Conservation (phyloP, 805 yeast species). For the Jamesozyma lodderae region DNA sequence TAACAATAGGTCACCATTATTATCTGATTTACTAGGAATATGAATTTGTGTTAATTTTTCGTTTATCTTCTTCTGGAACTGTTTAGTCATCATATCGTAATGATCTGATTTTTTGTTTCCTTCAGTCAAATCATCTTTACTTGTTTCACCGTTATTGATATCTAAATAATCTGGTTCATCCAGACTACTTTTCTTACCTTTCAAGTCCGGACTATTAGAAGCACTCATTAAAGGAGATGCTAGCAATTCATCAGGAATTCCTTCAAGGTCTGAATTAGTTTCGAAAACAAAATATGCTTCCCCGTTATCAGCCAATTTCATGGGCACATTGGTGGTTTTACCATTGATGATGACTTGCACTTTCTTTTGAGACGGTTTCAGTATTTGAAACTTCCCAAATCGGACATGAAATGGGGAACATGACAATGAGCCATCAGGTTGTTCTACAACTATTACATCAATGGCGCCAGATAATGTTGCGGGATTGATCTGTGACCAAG, state of each 20-base stretch:
- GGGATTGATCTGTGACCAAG: slow-evolving; percentile 95
- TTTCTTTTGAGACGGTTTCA: slow-evolving; percentile 91
- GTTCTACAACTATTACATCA: slow-evolving; percentile 91
- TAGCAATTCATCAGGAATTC: slow-evolving; percentile 67
- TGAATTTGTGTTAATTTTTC: slow-evolving; percentile 57
- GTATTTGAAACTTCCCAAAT: slow-evolving; percentile 86
- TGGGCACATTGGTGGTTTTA: slow-evolving; percentile 69
- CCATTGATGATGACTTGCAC: slow-evolving; percentile 86
- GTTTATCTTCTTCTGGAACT: slow-evolving; percentile 39
- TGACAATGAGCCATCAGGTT: slow-evolving; percentile 63
- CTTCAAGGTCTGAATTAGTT: slow-evolving; percentile 46
- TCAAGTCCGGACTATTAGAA: slow-evolving; percentile 45
- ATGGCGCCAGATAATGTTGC: slow-evolving; percentile 95
- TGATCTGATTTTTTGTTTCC: neutral
- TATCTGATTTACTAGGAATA: slow-evolving; percentile 80
- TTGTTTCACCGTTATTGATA: slow-evolving; percentile 13
- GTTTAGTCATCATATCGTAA: slow-evolving; percentile 7
- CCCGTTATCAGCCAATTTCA: slow-evolving; percentile 96
- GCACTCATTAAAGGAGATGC: slow-evolving; percentile 81
- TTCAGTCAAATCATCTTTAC: neutral
- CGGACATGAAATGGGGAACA: slow-evolving; percentile 97
- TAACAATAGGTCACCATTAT: slow-evolving; percentile 79
- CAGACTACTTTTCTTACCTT: slow-evolving; percentile 18
- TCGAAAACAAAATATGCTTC: slow-evolving; percentile 97
- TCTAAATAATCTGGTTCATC: slow-evolving; percentile 31